Percentiles rank a stretch among this genome's conserved stretches.
Conservation (phyloP, 805 yeast species). For the Candida michaelii region DNA sequence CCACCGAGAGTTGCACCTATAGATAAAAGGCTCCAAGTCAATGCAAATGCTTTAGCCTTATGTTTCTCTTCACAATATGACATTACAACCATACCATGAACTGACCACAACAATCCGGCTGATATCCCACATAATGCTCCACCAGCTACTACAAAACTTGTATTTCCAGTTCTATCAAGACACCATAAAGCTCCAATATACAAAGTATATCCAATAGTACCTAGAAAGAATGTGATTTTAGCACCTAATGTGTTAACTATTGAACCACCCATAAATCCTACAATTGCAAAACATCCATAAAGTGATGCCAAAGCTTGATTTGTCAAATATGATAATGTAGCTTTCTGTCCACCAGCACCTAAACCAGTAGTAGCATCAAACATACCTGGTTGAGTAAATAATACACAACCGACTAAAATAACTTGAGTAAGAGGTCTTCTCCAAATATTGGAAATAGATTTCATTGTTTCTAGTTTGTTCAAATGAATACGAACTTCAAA, state of each 20-base stretch:
- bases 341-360: constrained; percentile 15
- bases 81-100: constrained; percentile 16
- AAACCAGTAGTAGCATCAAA: constrained; percentile 13
- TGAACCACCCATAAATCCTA: constrained; percentile 15
- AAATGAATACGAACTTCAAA: neutral
- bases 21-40: constrained; percentile 15
- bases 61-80: constrained; percentile 17
- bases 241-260: constrained; percentile 14
- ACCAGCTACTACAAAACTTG: constrained; percentile 14
- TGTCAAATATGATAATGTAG: constrained; percentile 8
- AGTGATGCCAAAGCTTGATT: constrained; percentile 12
- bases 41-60: constrained; percentile 16
- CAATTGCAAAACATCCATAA: constrained; percentile 14
- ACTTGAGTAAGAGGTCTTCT: constrained; percentile 12
- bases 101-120: constrained; percentile 17
- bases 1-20: constrained; percentile 17
- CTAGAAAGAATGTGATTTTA: constrained; percentile 12
- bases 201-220: constrained; percentile 17
- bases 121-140: constrained; percentile 14
- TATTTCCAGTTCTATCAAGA: constrained; percentile 13
- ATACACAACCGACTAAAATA: constrained; percentile 10
- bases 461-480: constrained; percentile 1
- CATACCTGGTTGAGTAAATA: constrained; percentile 14
- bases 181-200: constrained; percentile 19
- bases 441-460: constrained; percentile 3